These are phyloP conservation scores for Melampsora larici-populina DNA, from an alignment of 1,284 basidiomycete species.

Conservation along the genomic window DNA sequence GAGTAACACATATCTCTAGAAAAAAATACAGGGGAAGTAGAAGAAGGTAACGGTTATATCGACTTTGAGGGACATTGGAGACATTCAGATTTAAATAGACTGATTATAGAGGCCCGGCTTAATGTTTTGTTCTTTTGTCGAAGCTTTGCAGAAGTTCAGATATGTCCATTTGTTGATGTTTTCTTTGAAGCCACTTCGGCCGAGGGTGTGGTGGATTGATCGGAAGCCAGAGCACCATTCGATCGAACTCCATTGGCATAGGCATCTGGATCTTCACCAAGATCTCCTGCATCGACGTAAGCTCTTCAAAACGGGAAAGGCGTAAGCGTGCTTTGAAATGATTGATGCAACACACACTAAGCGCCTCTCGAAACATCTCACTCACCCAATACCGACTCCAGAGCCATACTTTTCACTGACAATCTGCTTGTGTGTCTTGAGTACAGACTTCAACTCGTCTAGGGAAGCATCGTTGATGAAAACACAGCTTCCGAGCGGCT, in stretches of 20 bases:
- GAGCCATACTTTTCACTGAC: constrained; percentile 53
- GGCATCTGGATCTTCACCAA: background rate
- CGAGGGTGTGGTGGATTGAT: background rate
- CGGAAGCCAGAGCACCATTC: background rate
- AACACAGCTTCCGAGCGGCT: constrained; percentile 55
- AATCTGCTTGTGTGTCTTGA: constrained; percentile 56
- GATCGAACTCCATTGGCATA: background rate
- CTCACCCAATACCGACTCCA: constrained; percentile 43
- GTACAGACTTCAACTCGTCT: constrained; percentile 54
- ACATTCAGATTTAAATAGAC: too few species aligned
- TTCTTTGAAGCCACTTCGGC: too few species aligned
- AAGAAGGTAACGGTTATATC: too few species aligned
- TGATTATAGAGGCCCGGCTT: too few species aligned
- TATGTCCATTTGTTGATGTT: too few species aligned
- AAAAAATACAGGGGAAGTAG: too few species aligned
- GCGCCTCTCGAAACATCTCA: background rate
- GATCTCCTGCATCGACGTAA: constrained; percentile 7
- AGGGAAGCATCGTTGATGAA: constrained; percentile 57
- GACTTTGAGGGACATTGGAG: too few species aligned
- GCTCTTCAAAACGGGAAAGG: background rate
- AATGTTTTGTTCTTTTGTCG: too few species aligned
- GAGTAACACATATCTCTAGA: too few species aligned
- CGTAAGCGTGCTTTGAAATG: background rate
- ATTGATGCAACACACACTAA: background rate
- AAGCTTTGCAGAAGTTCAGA: too few species aligned